phyloP scores from a whole-genome alignment of 306 rosid genomes.

The Acacia confusa region DNA sequence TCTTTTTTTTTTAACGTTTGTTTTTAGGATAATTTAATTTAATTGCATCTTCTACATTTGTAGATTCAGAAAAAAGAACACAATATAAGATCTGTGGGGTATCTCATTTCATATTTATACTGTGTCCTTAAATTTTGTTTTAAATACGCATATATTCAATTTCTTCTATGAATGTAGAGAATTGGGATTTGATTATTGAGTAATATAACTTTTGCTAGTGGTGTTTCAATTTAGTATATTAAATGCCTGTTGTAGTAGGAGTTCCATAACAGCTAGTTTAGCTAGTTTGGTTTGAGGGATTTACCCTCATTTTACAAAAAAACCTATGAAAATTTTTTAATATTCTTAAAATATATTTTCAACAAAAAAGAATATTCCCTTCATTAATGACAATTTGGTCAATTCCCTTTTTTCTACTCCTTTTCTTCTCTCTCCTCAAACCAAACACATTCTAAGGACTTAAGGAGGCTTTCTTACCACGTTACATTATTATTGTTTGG shows the following conservation, averaged over 20 bases:
- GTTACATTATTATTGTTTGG: too few species aligned
- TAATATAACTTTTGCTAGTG: not conserved
- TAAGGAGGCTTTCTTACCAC: not conserved
- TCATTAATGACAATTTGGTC: too few species aligned
- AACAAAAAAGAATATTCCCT: too few species aligned
- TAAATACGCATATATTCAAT: not conserved
- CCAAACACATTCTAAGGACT: too few species aligned
- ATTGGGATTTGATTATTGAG: not conserved
- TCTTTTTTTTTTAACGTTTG: constrained; percentile 22
- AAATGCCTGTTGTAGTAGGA: not conserved
- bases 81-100: not conserved
- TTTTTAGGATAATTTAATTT: constrained; percentile 6
- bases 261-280: too few species aligned
- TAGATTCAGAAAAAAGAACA: not conserved
- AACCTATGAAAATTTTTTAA: too few species aligned
- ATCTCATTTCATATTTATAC: not conserved
- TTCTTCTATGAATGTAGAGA: not conserved
- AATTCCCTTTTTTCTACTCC: too few species aligned
- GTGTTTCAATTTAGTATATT: not conserved
- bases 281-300: too few species aligned
- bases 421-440: too few species aligned
- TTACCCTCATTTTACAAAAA: too few species aligned
- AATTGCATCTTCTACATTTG: not conserved
- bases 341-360: too few species aligned
- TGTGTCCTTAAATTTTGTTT: not conserved